Evolutionary conservation across 2,329 filamentous ascomycete species (phyloP).

Genomic region (Epichloe elymi): DNA sequence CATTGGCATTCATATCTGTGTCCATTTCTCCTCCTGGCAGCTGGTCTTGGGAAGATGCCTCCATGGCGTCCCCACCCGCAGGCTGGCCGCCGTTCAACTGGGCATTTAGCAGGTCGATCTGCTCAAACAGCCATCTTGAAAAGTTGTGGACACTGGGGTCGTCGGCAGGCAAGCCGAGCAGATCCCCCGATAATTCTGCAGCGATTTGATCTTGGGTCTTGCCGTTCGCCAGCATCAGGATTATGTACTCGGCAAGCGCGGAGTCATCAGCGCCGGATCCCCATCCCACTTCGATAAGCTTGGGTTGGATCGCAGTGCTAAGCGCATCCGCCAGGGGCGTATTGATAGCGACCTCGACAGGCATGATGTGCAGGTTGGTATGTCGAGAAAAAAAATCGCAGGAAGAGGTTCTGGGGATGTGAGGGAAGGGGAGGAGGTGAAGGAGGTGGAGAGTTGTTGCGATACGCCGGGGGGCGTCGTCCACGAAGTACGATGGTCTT

Average conservation of each 20-base stretch:
- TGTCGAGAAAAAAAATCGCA: not conserved
- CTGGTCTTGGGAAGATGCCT: constrained; percentile 23
- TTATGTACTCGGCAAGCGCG: constrained; percentile 85
- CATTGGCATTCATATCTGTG: constrained; percentile 56
- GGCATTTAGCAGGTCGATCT: constrained; percentile 55
- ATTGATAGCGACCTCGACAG: constrained; percentile 61
- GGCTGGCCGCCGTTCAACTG: constrained; percentile 42
- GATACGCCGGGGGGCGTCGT: constrained; percentile 6
- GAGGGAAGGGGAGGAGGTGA: not conserved
- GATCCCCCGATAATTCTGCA: constrained; percentile 69
- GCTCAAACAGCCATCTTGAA: constrained; percentile 83
- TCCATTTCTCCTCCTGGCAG: constrained; percentile 39
- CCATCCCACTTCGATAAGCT: constrained; percentile 89
- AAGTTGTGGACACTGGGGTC: constrained; percentile 76
- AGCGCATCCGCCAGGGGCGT: constrained; percentile 79
- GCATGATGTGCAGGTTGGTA: constrained; percentile 40
- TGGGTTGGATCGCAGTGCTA: constrained; percentile 71
- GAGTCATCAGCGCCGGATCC: constrained; percentile 65
- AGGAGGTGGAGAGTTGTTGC: constrained; percentile 1
- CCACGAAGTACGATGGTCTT: not conserved
- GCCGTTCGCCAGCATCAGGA: constrained; percentile 92
- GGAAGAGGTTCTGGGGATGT: not conserved
- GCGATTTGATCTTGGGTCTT: constrained; percentile 87
- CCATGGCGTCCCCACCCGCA: constrained; percentile 14
- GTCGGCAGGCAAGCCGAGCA: constrained; percentile 69